Conservation (phyloP, 306 rosid species). For the Prunus kanzakura region DNA sequence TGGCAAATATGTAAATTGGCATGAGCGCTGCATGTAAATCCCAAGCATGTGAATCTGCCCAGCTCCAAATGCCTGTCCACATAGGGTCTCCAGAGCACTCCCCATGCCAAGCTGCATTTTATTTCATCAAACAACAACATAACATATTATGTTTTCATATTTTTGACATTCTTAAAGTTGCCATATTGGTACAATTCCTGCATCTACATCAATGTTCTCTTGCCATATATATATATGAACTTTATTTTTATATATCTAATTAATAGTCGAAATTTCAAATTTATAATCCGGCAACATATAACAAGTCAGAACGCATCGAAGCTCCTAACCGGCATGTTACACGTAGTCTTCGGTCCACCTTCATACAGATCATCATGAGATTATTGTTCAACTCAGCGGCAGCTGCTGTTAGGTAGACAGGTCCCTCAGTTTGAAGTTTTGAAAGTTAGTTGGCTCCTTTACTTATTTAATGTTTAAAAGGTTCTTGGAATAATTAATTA, state of each 20-base stretch:
- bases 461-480: too few species aligned
- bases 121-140: background rate
- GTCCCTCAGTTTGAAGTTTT: background rate
- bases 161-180: too few species aligned
- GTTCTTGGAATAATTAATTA: too few species aligned
- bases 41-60: slow-evolving; percentile 46
- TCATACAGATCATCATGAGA: background rate
- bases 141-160: background rate
- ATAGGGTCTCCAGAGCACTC: slow-evolving; percentile 20
- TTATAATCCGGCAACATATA: too few species aligned
- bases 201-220: too few species aligned
- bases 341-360: slow-evolving; percentile 13
- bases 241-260: too few species aligned
- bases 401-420: background rate
- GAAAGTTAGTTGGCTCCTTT: too few species aligned
- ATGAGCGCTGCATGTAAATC: slow-evolving; percentile 14
- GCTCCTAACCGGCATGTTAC: slow-evolving; percentile 9
- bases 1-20: slow-evolving; percentile 12
- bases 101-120: background rate
- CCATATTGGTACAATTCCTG: too few species aligned
- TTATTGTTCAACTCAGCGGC: background rate
- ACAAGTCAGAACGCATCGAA: background rate
- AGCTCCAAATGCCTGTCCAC: slow-evolving; percentile 38
- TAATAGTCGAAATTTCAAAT: too few species aligned
- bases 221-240: too few species aligned